Base-by-base conservation (phyloP, 306 rosid species). In the Ormosia semicastrata region DNA sequence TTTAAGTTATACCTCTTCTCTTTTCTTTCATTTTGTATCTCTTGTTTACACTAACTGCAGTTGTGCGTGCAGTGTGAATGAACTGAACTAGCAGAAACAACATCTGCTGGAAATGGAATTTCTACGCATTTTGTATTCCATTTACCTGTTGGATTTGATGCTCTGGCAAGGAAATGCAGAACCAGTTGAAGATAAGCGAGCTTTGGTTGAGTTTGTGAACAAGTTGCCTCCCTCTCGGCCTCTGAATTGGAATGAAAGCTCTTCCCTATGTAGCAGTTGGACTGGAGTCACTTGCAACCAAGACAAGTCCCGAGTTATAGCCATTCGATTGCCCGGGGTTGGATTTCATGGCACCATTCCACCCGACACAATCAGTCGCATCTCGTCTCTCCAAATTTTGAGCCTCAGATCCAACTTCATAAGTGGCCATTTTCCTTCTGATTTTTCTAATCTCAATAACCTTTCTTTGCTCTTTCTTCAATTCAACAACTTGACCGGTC, bases 321-420 rank as follows among this genome's bases (percentile, higher is more conserved):
- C 94, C 34, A 89, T 94, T 52, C 86, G 98, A 29, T 79, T 94
- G 83, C 98, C 98, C 5, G 98, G 97, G 13, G 89, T 92, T 39
- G 98, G 98, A 39, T 94, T 94, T 80, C 82, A 77, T 50, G 98
- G 98, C 30, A 89, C 87, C 15, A 90, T 94, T 78, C 98, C 98
- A 0, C 76, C 93, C 8, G 58, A 86, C 18, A 91, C 98, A 2
- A 76, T 94, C 39, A 88, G 93, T 64, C 94, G 93, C 73, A 90
- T 94, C 66, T 76, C 97, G 11, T 85, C 78, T 15, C 88, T 94
- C 47, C 92, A 92, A 77, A 80, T 75, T 56, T 73, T 94, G 81
- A 94, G 98, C 57, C 92, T 94, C 80, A 90, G 98, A 91, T 94
- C 98, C 89, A 94, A 94, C 73, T 77, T 86, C 18, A 87, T 94